Evolutionary conservation across 495 filamentous ascomycete species (phyloP).

Genomic region (Pyrenula massariospora): DNA sequence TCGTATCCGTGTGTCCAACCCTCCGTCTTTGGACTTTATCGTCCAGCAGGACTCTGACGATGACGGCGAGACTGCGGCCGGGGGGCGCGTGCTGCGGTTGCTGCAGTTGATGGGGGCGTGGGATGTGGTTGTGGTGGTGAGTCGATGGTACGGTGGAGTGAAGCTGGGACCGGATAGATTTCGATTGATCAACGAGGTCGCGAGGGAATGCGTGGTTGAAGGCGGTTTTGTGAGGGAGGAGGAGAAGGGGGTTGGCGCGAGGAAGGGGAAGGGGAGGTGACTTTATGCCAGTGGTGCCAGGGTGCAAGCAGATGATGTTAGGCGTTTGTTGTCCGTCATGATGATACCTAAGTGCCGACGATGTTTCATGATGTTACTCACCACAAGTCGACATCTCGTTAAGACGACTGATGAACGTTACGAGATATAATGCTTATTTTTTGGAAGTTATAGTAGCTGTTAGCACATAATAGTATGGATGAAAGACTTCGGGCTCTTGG

Average conservation of each 20-base stretch:
- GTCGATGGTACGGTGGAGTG: slow-evolving; percentile 87
- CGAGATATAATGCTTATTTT: no score
- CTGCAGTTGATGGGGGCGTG: slow-evolving; percentile 93
- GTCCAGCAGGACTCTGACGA: slow-evolving; percentile 85
- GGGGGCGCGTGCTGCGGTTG: slow-evolving; percentile 70
- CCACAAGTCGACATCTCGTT: no score
- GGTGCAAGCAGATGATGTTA: no score
- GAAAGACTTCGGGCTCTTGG: no score
- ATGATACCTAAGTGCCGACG: no score
- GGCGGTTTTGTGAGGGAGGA: slow-evolving; percentile 54
- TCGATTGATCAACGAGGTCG: slow-evolving; percentile 73
- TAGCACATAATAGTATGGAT: no score
- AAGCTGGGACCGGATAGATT: slow-evolving; percentile 83
- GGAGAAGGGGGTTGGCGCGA: slow-evolving; percentile 10
- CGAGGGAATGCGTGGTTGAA: slow-evolving; percentile 72
- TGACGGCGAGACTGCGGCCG: slow-evolving; percentile 93
- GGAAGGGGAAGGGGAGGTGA: slow-evolving; percentile 37
- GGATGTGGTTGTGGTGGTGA: slow-evolving; percentile 89
- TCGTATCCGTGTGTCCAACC: slow-evolving; percentile 38
- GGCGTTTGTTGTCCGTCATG: no score
- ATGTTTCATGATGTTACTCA: no score
- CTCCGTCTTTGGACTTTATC: slow-evolving; percentile 27
- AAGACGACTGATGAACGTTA: no score
- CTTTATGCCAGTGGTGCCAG: no score
- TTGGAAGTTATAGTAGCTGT: no score